Percentiles rank a stretch among this genome's conserved stretches.
These are phyloP conservation scores for Vachellia collinsii DNA, from an alignment of 306 rosid species.

Conservation along the genomic window DNA sequence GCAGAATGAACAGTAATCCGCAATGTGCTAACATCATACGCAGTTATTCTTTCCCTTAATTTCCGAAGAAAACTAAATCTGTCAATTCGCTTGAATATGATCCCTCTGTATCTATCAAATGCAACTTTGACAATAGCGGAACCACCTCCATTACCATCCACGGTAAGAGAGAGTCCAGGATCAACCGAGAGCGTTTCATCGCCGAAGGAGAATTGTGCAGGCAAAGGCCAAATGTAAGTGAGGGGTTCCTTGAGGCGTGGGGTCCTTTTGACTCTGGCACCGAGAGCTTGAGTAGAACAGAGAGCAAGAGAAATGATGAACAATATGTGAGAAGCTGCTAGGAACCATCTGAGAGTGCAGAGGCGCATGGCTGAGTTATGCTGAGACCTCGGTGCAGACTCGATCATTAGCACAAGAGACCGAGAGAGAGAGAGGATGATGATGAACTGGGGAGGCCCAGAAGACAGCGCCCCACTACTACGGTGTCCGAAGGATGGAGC, in stretches of 20 bases:
- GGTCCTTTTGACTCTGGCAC: not conserved
- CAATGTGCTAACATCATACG: constrained; percentile 55
- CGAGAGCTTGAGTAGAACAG: constrained; percentile 33
- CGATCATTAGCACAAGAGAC: not conserved
- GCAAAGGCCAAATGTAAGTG: constrained; percentile 88
- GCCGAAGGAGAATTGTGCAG: constrained; percentile 67
- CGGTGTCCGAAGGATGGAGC: not conserved
- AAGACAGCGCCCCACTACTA: not conserved
- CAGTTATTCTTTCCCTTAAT: constrained; percentile 41
- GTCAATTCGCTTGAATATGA: constrained; percentile 62
- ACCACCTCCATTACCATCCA: constrained; percentile 51
- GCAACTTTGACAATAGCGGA: constrained; percentile 58
- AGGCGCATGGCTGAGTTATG: constrained; percentile 10
- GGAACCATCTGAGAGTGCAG: constrained; percentile 15
- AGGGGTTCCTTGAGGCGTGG: constrained; percentile 41
- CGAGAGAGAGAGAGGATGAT: not conserved
- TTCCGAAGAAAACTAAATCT: constrained; percentile 40
- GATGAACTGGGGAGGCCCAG: not conserved
- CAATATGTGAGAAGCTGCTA: constrained; percentile 6
- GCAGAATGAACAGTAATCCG: constrained; percentile 58
- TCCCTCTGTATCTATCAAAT: constrained; percentile 71
- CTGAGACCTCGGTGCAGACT: not conserved
- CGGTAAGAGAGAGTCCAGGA: constrained; percentile 61
- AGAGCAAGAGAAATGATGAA: constrained; percentile 25
- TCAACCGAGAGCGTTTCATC: constrained; percentile 65